phyloP scores from a whole-genome alignment of 2,329 filamentous ascomycete genomes.

The Aspergillus pseudotamarii region DNA sequence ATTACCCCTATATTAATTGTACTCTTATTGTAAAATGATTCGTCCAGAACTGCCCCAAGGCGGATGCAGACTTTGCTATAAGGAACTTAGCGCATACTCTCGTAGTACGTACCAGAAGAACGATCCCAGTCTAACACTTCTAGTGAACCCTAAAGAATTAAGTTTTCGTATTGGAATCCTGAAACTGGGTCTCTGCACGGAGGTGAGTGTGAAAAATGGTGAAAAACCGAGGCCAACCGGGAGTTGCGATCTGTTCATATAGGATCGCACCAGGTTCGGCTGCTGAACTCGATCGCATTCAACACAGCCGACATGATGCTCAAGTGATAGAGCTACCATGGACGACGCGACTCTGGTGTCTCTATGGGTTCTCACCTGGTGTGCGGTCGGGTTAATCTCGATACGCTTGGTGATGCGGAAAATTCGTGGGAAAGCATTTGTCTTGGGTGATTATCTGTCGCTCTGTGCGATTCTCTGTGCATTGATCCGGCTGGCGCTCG shows the following conservation, averaged over 20 bases:
- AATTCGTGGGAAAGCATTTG: constrained; percentile 3
- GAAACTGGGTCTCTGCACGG: background rate
- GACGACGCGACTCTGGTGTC: background rate
- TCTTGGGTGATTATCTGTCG: constrained; percentile 4
- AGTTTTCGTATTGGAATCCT: background rate
- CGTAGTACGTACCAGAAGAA: background rate
- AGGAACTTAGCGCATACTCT: background rate
- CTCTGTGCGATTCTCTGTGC: constrained; percentile 7
- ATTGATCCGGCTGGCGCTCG: constrained; percentile 2
- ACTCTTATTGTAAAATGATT: background rate
- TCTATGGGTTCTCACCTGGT: constrained; percentile 7
- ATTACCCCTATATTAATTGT: background rate
- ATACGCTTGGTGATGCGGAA: constrained; percentile 7
- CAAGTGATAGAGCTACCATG: background rate
- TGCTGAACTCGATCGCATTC: background rate
- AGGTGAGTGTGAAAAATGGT: background rate
- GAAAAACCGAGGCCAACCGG: background rate
- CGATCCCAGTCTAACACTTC: background rate
- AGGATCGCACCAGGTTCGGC: background rate
- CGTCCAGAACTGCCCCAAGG: background rate
- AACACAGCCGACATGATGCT: background rate
- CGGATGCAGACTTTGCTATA: background rate
- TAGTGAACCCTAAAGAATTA: background rate
- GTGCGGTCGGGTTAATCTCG: constrained; percentile 3
- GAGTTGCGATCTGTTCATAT: constrained; percentile 3